Conservation (phyloP, 2,329 filamentous ascomycete genomes). For the Ambrosiella beaveri region DNA sequence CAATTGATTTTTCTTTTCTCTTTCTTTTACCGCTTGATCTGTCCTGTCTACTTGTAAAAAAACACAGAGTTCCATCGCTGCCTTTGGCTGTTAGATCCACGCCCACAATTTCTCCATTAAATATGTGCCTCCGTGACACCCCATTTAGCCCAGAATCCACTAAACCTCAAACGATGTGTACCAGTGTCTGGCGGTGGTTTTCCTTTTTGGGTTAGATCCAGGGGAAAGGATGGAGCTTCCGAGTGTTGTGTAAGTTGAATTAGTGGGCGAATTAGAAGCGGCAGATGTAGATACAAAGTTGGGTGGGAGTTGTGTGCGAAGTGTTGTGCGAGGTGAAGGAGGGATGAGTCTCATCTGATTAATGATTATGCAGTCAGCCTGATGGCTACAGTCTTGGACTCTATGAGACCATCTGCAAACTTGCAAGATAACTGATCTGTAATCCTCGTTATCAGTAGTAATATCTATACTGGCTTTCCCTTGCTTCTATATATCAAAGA, state of each 20-base stretch:
- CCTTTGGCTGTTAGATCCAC: neutral
- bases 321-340: no score
- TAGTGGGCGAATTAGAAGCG: neutral
- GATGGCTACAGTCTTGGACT: no score
- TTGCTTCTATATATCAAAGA: no score
- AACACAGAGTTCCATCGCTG: neutral
- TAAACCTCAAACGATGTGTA: neutral
- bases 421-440: no score
- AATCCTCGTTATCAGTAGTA: no score
- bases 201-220: conserved; percentile 6
- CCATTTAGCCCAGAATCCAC: neutral
- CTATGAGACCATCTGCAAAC: no score
- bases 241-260: neutral
- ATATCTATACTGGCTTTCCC: no score
- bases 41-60: neutral
- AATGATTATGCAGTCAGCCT: no score
- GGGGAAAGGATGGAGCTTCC: neutral
- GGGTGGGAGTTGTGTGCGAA: no score
- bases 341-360: no score
- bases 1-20: neutral
- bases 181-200: neutral
- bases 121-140: neutral
- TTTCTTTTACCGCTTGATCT: neutral
- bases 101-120: neutral
- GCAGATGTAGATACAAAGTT: no score